Evolutionary conservation across 2,329 filamentous ascomycete genomes (phyloP), one percentile per base, ranked within the genome.

Genomic region (Stachybotrys chartarum): DNA sequence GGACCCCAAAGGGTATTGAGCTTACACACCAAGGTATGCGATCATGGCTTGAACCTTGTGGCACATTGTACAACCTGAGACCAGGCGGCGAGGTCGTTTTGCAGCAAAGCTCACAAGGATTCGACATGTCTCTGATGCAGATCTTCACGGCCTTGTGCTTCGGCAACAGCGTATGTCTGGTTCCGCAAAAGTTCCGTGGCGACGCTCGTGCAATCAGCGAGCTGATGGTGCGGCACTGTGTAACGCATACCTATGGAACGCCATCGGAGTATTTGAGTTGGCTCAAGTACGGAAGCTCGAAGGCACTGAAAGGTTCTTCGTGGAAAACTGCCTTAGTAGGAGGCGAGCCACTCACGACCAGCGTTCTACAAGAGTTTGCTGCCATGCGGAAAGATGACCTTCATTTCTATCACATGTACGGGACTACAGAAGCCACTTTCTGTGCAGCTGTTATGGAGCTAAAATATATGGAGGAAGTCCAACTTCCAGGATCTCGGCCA

Each of bases 1-100:
- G 66, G 30, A 62, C 30, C 0, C 74, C 74, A 4, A 77, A 76
- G 57, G 74, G 74, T 1, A 66, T 75, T 10, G 31, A 66, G 0
- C 53, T 73, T 6, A 54, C 24, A 0, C 67, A 71, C 53, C 45
- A 39, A 1, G 59, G 55, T 14, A 50, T 73, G 1, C 51, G 54
- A 1, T 66, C 65, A 52, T 56, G 60, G 12, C 51, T 66, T 5
- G 66, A 66, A 39, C 57, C 54, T 10, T 50, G 46, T 7, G 52
- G 55, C 0, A 52, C 54, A 3, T 53, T 46, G 14, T 63, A 60
- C 8, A 30, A 53, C 1, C 30, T 66, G 0, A 54, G 54, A n/a
- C 18, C 49, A 1, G 52, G 7, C 35, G 35, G 54, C 3, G 68
- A 68, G 30, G 55, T 55, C 0, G 57, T 67, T 1, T 59, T 75